A percentile compares a stretch with the other conserved stretches of the same genome.
phyloP scores from a whole-genome alignment of 2,329 filamentous ascomycete species.

The Scleromitrula shiraiana region DNA sequence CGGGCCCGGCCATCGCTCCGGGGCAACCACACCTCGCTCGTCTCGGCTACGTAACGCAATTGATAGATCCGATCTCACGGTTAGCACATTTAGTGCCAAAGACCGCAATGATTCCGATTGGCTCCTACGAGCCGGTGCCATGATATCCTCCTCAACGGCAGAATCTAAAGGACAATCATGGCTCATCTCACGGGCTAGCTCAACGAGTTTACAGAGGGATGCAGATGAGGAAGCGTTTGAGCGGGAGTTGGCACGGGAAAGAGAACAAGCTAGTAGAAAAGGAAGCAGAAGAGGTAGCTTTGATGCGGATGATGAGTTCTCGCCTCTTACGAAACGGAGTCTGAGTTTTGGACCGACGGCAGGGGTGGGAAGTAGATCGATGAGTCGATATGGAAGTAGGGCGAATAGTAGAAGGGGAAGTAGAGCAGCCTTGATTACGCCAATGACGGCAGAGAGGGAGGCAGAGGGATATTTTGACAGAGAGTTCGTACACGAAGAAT shows the following conservation, averaged over 20 bases:
- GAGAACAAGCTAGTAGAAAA: conserved; percentile 36
- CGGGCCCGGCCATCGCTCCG: conserved; percentile 22
- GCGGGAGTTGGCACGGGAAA: conserved; percentile 43
- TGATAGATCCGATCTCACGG: conserved; percentile 20
- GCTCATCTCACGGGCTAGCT: conserved; percentile 58
- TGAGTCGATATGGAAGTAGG: conserved; percentile 41
- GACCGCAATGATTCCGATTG: conserved; percentile 51
- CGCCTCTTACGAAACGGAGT: conserved; percentile 26
- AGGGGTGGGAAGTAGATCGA: conserved; percentile 37
- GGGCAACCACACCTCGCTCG: conserved; percentile 18
- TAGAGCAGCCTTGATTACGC: conserved; percentile 28
- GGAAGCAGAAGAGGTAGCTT: conserved; percentile 28
- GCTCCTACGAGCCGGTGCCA: conserved; percentile 54
- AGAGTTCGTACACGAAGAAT: conserved; percentile 28
- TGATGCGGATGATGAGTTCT: conserved; percentile 32
- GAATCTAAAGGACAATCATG: conserved; percentile 63
- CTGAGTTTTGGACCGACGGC: conserved; percentile 31
- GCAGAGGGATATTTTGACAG: conserved; percentile 40
- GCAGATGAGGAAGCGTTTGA: conserved; percentile 47
- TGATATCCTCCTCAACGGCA: conserved; percentile 53
- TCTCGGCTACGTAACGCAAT: conserved; percentile 15
- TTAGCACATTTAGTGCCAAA: conserved; percentile 23
- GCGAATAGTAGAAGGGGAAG: conserved; percentile 24
- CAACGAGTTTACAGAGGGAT: conserved; percentile 50
- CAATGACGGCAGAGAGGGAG: conserved; percentile 36